Evolutionary conservation across 176 grass and related monocot genomes (phyloP), one percentile per base, ranked within the genome.

Genomic region (Hyparrhenia diplandra): DNA sequence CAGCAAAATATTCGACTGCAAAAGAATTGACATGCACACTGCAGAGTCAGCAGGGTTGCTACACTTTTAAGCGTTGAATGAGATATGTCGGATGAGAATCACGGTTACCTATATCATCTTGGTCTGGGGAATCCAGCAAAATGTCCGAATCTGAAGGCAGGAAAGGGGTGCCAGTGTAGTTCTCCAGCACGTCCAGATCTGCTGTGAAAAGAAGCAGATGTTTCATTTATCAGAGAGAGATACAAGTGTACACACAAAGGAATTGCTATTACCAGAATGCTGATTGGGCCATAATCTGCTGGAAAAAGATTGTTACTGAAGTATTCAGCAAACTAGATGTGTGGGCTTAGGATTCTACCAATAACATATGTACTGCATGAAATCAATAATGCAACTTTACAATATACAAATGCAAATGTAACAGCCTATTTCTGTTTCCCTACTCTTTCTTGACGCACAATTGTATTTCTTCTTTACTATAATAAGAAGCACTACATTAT

Each of bases 1-100:
- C 97, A 3, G 87, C 87, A 30, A 99, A 99, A 74, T 99, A 99
- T 66, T 96, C 97, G 69, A 93, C 97, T 99, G 89, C 10, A 27
- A n/a, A 81, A 13, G 5, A 21, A 52, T 8, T 2, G 37, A 82
- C 27, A 51, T 31, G 10, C 11, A 70, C 24, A 62, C 14, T 0
- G 8, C 24, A 4, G 51, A 5, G 24, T 76, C 0, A 70, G 73
- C 36, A 55, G 67, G 24, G 36, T 42, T 82, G 51, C 17, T 52
- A 35, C 13, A 16, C 5, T 46, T 27, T 20, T 6, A 52, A 0
- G 28, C 23, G 6, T 30, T 5, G 18, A 51, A 29, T 1, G 17
- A 36, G 11, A 71, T 39, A 41, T 35, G 64, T 11, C 57, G 23
- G 23, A 46, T 25, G 13, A 66, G 30, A 46, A 70, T 12, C 69